These are phyloP conservation scores for Ascochyta lentis DNA, from an alignment of 2,329 filamentous ascomycete species.

Conservation along the genomic window DNA sequence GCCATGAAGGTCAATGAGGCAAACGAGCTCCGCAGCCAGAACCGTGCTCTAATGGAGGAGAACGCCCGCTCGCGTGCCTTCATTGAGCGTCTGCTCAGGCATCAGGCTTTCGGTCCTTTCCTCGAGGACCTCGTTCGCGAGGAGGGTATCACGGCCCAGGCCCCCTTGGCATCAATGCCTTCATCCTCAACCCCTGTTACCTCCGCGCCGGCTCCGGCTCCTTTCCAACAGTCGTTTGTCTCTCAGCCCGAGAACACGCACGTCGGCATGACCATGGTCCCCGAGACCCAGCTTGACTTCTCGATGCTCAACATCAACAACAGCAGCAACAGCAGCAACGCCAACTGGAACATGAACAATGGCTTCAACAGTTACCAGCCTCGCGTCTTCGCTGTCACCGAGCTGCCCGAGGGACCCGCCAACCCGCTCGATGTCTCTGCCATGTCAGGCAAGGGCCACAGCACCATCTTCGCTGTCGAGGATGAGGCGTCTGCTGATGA, in stretches of 20 bases:
- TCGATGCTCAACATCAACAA: constrained; percentile 69
- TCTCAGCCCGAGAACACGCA: constrained; percentile 63
- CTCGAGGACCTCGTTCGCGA: constrained; percentile 52
- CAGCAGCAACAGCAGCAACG: constrained; percentile 51
- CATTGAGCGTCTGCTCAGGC: constrained; percentile 71
- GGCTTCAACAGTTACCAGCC: constrained; percentile 61
- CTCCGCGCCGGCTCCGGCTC: constrained; percentile 58
- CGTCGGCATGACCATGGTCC: constrained; percentile 81
- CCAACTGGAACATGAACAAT: constrained; percentile 61
- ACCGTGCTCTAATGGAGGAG: constrained; percentile 81
- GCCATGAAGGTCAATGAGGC: constrained; percentile 83
- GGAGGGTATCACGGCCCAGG: constrained; percentile 43
- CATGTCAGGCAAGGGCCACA: constrained; percentile 72
- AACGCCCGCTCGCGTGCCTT: constrained; percentile 87
- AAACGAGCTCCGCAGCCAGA: constrained; percentile 79
- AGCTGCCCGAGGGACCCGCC: constrained; percentile 69
- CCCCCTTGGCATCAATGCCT: constrained; percentile 36
- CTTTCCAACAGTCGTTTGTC: constrained; percentile 54
- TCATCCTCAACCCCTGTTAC: constrained; percentile 39
- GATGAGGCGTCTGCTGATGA: constrained; percentile 52
- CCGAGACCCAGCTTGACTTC: constrained; percentile 79
- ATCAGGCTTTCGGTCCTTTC: constrained; percentile 58
- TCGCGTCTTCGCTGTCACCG: constrained; percentile 75
- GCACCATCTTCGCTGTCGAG: constrained; percentile 42
- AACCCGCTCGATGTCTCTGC: constrained; percentile 64